phyloP scores from a whole-genome alignment of 495 filamentous ascomycete species.

The Schizothecium vesticola region DNA sequence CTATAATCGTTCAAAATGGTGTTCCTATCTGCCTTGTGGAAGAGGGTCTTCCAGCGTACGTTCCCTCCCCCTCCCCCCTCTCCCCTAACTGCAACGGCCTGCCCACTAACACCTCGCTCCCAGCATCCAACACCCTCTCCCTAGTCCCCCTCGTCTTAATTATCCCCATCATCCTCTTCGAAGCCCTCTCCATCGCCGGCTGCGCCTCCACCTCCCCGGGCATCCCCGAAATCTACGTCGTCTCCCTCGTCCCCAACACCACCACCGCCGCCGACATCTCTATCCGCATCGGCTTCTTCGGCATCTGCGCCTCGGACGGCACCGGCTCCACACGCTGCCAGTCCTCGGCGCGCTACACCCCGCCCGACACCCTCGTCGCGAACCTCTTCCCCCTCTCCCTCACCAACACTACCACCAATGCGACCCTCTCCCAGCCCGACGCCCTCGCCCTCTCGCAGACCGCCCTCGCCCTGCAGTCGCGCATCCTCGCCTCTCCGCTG shows the following conservation, averaged over 20 bases:
- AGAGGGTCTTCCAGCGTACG: slow-evolving; percentile 17
- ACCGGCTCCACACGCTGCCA: slow-evolving; percentile 17
- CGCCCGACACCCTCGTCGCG: slow-evolving; percentile 9
- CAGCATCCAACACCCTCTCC: slow-evolving; percentile 9
- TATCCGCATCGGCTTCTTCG: slow-evolving; percentile 35
- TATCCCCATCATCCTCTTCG: slow-evolving; percentile 25
- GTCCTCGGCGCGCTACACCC: slow-evolving; percentile 11
- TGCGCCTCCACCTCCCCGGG: slow-evolving; percentile 25
- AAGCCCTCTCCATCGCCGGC: slow-evolving; percentile 27
- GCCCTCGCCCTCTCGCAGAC: slow-evolving; percentile 18
- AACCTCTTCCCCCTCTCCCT: slow-evolving; percentile 2
- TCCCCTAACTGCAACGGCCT: neutral
- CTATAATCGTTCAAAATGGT: slow-evolving; percentile 8
- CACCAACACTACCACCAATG: neutral
- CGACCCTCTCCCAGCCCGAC: slow-evolving; percentile 7
- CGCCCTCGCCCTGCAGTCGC: slow-evolving; percentile 21
- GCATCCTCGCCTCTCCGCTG: slow-evolving; percentile 21
- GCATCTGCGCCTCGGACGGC: slow-evolving; percentile 28
- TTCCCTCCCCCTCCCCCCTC: neutral
- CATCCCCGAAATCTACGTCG: slow-evolving; percentile 29
- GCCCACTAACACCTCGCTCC: slow-evolving; percentile 10
- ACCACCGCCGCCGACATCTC: slow-evolving; percentile 8
- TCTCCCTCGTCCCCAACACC: slow-evolving; percentile 22
- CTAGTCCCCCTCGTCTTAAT: slow-evolving; percentile 21
- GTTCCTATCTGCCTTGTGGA: slow-evolving; percentile 11